Evolutionary conservation across 208 protist species (phyloP).

Genomic region (Novymonas esmeraldas): DNA sequence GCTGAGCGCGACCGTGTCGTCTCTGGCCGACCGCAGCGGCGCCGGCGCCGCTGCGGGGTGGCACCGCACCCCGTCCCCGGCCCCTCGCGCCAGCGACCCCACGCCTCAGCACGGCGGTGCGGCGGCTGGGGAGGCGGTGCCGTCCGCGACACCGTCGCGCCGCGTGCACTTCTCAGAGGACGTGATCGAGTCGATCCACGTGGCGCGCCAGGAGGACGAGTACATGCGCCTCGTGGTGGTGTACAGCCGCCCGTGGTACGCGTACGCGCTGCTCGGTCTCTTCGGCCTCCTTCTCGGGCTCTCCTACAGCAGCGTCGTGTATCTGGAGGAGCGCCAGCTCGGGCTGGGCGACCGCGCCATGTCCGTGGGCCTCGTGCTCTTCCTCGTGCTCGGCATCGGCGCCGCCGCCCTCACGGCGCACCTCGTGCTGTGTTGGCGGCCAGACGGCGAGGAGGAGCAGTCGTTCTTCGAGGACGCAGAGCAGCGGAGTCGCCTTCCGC

Average conservation of each 20-base stretch:
- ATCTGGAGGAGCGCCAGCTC: conserved; percentile 5
- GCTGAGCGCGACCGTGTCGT: background rate
- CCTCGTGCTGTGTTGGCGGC: conserved; percentile 14
- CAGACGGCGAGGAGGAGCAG: conserved; percentile 22
- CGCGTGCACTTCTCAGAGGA: conserved; percentile 32
- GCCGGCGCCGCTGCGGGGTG: background rate
- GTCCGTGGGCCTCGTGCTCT: conserved; percentile 20
- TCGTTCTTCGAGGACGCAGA: conserved; percentile 21
- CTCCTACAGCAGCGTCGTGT: conserved; percentile 10
- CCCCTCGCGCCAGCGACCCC: background rate
- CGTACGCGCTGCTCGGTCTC: conserved; percentile 21
- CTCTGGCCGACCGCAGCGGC: background rate
- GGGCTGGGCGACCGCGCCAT: conserved; percentile 12
- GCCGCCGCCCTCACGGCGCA: conserved; percentile 9
- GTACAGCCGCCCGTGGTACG: conserved; percentile 35
- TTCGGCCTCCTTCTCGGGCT: conserved; percentile 17
- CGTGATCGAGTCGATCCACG: conserved; percentile 24
- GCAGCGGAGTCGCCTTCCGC: conserved; percentile 19
- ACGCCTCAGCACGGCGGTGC: too few relatives aligned
- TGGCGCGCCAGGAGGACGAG: conserved; percentile 23
- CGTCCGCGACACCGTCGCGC: conserved; percentile 6
- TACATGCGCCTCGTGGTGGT: conserved; percentile 28
- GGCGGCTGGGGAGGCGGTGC: background rate
- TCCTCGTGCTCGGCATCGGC: conserved; percentile 12
- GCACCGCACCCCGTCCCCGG: background rate